Evolutionary conservation across 2,329 filamentous ascomycete species (phyloP).

Genomic region (Fulvia fulva): DNA sequence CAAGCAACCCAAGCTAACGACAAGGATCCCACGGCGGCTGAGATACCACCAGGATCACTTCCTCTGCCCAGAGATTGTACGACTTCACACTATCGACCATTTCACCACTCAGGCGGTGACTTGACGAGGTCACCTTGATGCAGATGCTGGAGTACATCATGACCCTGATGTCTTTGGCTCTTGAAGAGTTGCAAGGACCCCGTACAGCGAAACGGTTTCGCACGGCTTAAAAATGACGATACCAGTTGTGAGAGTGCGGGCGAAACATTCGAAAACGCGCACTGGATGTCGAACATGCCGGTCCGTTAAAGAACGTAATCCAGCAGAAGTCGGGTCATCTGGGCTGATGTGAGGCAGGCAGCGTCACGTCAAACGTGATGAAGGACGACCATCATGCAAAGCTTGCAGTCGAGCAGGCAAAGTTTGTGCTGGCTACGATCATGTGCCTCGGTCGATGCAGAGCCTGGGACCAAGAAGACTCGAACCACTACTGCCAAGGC

Average conservation of each 20-base stretch:
- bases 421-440: slow-evolving; percentile 8
- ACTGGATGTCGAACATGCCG: slow-evolving; percentile 7
- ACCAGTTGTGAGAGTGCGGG: slow-evolving; percentile 9
- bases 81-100: too few relatives aligned
- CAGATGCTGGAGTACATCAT: not conserved
- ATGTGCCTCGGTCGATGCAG: not conserved
- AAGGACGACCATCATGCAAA: slow-evolving; percentile 7
- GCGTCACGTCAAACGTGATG: slow-evolving; percentile 13
- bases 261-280: slow-evolving; percentile 10
- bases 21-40: not conserved
- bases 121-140: not conserved
- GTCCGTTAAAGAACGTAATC: not conserved
- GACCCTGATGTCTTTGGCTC: not conserved
- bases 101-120: too few relatives aligned
- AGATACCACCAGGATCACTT: not conserved
- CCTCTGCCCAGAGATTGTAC: not conserved
- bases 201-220: not conserved
- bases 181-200: not conserved
- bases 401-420: slow-evolving; percentile 1
- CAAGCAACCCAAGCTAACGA: not conserved
- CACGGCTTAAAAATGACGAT: slow-evolving; percentile 5
- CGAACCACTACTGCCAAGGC: not conserved
- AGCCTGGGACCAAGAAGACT: not conserved
- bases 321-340: not conserved
- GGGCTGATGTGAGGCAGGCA: slow-evolving; percentile 1